A percentile compares a stretch with the other conserved stretches of the same genome.
Conservation (phyloP, 331 rosid genomes). For the Spiraea crenata region DNA sequence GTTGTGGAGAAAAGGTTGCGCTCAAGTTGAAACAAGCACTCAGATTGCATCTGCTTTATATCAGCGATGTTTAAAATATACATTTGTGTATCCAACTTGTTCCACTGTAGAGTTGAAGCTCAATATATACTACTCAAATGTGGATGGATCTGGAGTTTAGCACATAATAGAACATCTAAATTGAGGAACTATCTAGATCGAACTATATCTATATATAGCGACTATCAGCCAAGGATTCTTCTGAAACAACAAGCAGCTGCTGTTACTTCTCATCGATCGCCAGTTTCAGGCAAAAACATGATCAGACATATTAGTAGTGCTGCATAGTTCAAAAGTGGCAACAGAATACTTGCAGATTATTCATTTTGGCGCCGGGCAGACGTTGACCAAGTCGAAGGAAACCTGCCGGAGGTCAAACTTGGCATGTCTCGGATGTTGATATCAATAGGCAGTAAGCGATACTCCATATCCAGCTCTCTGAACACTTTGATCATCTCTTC, state of each 20-base stretch:
- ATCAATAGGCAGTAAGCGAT: constrained; percentile 29
- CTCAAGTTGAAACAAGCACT: no score
- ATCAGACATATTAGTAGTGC: neutral
- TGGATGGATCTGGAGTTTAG: neutral
- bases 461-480: constrained; percentile 26
- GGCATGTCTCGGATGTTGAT: constrained; percentile 14
- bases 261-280: neutral
- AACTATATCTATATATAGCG: neutral
- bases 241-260: neutral
- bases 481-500: constrained; percentile 30
- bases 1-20: no score
- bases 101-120: neutral
- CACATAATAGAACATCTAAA: neutral
- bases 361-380: neutral
- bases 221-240: no score
- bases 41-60: no score
- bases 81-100: neutral
- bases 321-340: neutral
- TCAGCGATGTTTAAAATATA: no score
- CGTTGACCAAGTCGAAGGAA: constrained; percentile 17
- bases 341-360: neutral
- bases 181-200: neutral
- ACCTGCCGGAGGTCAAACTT: constrained; percentile 7
- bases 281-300: neutral
- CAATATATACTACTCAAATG: neutral